Conservation (phyloP, 2,329 filamentous ascomycete species). For the Apiospora arundinis region DNA sequence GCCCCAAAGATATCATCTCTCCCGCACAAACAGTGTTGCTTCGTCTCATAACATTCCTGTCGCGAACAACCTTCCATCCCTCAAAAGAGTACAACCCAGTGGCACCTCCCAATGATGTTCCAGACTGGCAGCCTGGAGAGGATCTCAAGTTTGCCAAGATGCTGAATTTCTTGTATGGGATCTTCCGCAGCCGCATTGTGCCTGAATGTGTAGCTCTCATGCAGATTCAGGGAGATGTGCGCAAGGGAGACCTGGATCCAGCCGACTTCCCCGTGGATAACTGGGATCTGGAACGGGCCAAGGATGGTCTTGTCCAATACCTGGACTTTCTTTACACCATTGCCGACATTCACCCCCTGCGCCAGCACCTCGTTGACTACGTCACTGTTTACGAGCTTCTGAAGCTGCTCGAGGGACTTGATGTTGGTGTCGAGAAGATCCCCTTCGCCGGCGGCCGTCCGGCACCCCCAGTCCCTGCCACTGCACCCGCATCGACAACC, state of each 20-base stretch:
- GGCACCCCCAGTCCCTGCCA: conserved; percentile 44
- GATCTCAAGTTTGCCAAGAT: conserved; percentile 64
- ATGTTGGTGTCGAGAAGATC: conserved; percentile 86
- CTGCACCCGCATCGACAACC: conserved; percentile 34
- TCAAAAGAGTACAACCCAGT: conserved; percentile 45
- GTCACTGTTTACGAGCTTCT: conserved; percentile 89
- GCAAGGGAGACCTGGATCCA: conserved; percentile 74
- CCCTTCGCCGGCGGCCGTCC: conserved; percentile 60
- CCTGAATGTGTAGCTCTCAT: conserved; percentile 95
- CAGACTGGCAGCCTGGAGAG: conserved; percentile 48
- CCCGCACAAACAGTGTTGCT: conserved; percentile 93
- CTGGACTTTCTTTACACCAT: conserved; percentile 92
- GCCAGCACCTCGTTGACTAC: conserved; percentile 87
- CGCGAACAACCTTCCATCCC: conserved; percentile 62
- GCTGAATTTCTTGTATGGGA: conserved; percentile 90
- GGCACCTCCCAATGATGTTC: conserved; percentile 29
- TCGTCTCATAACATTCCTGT: conserved; percentile 88
- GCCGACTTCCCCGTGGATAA: conserved; percentile 92
- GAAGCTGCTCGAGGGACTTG: conserved; percentile 83
- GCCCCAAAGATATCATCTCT: conserved; percentile 94
- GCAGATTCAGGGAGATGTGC: conserved; percentile 89
- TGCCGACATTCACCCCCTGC: conserved; percentile 83
- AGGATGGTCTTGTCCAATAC: conserved; percentile 93
- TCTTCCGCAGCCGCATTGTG: conserved; percentile 90
- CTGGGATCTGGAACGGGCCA: conserved; percentile 98